phyloP scores from a whole-genome alignment of 2,329 filamentous ascomycete genomes.

The Tolypocladium ophioglossoides region DNA sequence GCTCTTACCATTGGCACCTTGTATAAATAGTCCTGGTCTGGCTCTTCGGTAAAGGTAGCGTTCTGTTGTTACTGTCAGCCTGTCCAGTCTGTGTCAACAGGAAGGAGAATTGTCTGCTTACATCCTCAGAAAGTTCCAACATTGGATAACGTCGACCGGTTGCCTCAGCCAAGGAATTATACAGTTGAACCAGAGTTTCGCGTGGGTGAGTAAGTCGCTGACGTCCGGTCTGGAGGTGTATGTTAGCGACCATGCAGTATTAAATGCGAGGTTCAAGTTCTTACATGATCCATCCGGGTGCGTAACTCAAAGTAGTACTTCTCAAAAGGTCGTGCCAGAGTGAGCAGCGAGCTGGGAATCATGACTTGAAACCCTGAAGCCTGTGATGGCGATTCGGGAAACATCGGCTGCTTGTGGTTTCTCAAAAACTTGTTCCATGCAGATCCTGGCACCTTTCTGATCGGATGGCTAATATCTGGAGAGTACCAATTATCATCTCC shows the following conservation, averaged over 20 bases:
- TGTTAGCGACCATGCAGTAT: neutral
- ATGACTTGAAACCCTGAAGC: neutral
- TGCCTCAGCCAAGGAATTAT: neutral
- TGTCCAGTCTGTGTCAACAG: neutral
- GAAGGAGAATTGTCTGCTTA: neutral
- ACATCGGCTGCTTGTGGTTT: slow-evolving; percentile 6
- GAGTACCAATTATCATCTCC: slow-evolving; percentile 4
- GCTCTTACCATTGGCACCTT: slow-evolving; percentile 1
- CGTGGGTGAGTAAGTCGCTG: neutral
- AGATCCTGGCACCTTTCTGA: slow-evolving; percentile 9
- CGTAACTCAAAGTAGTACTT: slow-evolving; percentile 1
- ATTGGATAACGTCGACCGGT: neutral
- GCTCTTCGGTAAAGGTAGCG: neutral
- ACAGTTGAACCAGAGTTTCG: neutral
- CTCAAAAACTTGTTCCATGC: slow-evolving; percentile 14
- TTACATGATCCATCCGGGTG: neutral
- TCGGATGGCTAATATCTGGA: slow-evolving; percentile 11
- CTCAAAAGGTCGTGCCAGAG: neutral
- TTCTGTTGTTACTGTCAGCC: neutral
- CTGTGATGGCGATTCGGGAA: neutral
- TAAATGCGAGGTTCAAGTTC: neutral
- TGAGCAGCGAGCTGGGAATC: slow-evolving; percentile 1
- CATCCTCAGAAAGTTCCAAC: slow-evolving; percentile 1
- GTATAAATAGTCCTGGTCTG: slow-evolving; percentile 2
- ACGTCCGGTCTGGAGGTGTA: neutral